A percentile compares a stretch with the other conserved stretches of the same genome.
phyloP scores from a whole-genome alignment of 2,329 filamentous ascomycete species.

The Fusarium sp. region DNA sequence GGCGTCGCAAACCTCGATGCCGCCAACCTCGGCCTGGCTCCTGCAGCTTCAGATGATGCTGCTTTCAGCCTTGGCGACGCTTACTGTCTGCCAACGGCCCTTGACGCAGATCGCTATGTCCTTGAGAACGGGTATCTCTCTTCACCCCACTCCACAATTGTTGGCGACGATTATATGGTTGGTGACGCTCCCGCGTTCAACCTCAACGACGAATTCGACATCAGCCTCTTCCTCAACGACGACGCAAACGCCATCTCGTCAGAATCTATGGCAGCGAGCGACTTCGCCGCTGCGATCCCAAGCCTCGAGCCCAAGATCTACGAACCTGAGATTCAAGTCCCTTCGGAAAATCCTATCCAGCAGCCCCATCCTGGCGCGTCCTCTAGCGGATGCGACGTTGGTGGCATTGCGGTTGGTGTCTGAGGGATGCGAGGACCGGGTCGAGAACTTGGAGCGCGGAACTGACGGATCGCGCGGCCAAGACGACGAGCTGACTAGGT shows the following conservation, averaged over 20 bases:
- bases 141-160: slow-evolving; percentile 74
- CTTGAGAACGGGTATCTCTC: slow-evolving; percentile 80
- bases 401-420: slow-evolving; percentile 77
- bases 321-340: slow-evolving; percentile 69
- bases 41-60: slow-evolving; percentile 70
- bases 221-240: slow-evolving; percentile 67
- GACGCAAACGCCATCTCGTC: slow-evolving; percentile 58
- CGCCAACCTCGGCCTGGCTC: slow-evolving; percentile 56
- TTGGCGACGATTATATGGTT: slow-evolving; percentile 75
- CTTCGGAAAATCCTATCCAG: slow-evolving; percentile 75
- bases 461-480: slow-evolving; percentile 53
- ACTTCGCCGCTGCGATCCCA: slow-evolving; percentile 64
- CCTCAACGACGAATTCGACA: slow-evolving; percentile 61
- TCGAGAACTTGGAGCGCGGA: slow-evolving; percentile 52
- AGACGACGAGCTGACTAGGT: slow-evolving; percentile 50
- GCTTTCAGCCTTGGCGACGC: slow-evolving; percentile 75
- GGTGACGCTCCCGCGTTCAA: slow-evolving; percentile 65
- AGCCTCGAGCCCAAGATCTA: slow-evolving; percentile 63
- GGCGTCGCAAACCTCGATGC: slow-evolving; percentile 55
- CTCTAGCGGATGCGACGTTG: slow-evolving; percentile 78
- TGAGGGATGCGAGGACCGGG: slow-evolving; percentile 64
- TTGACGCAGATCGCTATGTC: slow-evolving; percentile 79
- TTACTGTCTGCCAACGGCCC: slow-evolving; percentile 75
- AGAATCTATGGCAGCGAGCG: slow-evolving; percentile 61
- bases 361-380: slow-evolving; percentile 80